Conservation (phyloP, 2,329 filamentous ascomycete genomes). For the Colletotrichum sp. region DNA sequence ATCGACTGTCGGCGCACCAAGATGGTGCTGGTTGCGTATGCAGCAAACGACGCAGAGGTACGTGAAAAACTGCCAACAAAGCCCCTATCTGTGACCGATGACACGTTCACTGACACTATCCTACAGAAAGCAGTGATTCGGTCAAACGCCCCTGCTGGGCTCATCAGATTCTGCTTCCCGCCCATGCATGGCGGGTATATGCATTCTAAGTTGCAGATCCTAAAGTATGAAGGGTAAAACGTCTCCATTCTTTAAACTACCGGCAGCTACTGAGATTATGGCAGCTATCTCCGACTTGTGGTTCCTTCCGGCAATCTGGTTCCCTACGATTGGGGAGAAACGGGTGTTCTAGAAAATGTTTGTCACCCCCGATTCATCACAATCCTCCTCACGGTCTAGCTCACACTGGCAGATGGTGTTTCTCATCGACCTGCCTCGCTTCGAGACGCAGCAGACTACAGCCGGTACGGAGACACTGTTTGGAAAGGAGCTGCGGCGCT, state of each 20-base stretch:
- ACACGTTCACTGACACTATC: background rate
- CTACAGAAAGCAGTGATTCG: constrained; percentile 53
- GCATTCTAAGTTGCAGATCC: constrained; percentile 93
- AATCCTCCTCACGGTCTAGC: background rate
- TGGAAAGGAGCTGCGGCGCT: constrained; percentile 72
- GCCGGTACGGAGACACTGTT: constrained; percentile 53
- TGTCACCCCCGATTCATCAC: constrained; percentile 25
- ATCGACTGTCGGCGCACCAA: constrained; percentile 65
- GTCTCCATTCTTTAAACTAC: background rate
- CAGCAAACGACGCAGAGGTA: constrained; percentile 58
- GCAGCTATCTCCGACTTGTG: constrained; percentile 74
- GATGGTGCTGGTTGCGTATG: constrained; percentile 65
- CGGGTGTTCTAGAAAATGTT: constrained; percentile 84
- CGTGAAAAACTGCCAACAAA: constrained; percentile 18
- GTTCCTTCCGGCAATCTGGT: constrained; percentile 88
- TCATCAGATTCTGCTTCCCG: constrained; percentile 79
- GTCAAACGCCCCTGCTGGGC: constrained; percentile 52
- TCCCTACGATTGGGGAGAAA: constrained; percentile 88
- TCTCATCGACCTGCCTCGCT: constrained; percentile 84
- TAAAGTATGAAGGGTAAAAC: constrained; percentile 60
- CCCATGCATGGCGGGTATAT: constrained; percentile 80
- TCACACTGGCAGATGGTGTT: constrained; percentile 69
- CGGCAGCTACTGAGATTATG: background rate
- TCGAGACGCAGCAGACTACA: constrained; percentile 41
- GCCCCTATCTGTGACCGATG: background rate